A percentile compares a stretch with the other conserved stretches of the same genome.
Conservation (phyloP, 371 early-diverging fungal genomes). For the Globomyces sp. region DNA sequence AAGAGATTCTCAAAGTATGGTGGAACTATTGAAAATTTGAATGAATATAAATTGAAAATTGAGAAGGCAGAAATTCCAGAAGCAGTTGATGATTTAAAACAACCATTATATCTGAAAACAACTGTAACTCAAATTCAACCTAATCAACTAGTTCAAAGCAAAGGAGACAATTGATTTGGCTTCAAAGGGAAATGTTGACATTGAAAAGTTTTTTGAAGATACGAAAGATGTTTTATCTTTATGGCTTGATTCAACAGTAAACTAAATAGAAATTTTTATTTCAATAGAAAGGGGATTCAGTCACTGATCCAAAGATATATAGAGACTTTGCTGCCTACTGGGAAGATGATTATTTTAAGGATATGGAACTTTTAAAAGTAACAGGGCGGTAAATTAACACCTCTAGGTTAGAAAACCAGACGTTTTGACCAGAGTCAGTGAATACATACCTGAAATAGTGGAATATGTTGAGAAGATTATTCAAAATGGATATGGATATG, state of each 20-base stretch:
- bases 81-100: constrained; percentile 63
- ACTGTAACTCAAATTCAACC: constrained; percentile 44
- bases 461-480: constrained; percentile 90
- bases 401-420: constrained; percentile 76
- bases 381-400: constrained; percentile 24
- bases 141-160: constrained; percentile 6
- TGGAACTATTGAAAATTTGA: constrained; percentile 57
- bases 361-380: constrained; percentile 93
- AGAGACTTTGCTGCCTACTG: constrained; percentile 91
- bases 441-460: constrained; percentile 97
- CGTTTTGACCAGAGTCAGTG: constrained; percentile 95
- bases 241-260: constrained; percentile 36
- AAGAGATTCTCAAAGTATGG: constrained; percentile 53
- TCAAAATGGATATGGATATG: constrained; percentile 92
- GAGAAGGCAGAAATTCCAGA: constrained; percentile 27
- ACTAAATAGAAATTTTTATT: background rate
- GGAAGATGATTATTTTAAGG: constrained; percentile 95
- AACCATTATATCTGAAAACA: constrained; percentile 66
- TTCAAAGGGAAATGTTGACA: constrained; percentile 16
- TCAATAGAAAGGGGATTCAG: constrained; percentile 50
- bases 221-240: constrained; percentile 31
- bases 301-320: constrained; percentile 86
- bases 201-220: constrained; percentile 29
- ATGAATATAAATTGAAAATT: no score
- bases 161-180: constrained; percentile 38